Evolutionary conservation across 345 rosid genomes (phyloP).

Genomic region (Populus euphratica): DNA sequence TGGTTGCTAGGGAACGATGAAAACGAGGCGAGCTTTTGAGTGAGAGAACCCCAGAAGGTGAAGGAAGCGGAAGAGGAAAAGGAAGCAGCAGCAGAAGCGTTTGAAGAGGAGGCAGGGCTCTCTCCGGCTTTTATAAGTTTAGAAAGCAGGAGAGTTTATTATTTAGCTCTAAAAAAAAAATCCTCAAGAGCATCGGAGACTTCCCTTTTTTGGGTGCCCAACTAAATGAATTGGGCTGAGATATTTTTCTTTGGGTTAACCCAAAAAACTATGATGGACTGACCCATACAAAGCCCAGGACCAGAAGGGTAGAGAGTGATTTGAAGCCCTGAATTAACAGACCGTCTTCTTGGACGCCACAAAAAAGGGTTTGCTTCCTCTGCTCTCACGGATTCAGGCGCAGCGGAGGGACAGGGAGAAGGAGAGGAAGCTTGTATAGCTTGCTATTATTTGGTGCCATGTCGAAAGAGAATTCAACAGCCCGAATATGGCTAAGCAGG

Average conservation of each 20-base stretch:
- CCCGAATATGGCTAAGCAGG: conserved; percentile 70
- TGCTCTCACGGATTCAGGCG: background rate
- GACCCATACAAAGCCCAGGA: background rate
- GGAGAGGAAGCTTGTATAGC: background rate
- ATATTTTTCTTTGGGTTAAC: too few species aligned
- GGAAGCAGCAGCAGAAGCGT: background rate
- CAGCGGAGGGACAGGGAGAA: background rate
- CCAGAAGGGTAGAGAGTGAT: background rate
- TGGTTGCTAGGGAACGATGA: background rate
- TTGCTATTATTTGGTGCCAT: background rate
- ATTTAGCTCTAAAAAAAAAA: background rate
- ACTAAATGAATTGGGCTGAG: background rate
- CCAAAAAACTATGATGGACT: too few species aligned
- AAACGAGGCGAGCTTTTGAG: background rate
- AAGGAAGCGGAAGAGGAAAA: background rate
- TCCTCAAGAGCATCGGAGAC: background rate
- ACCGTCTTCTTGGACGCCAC: background rate
- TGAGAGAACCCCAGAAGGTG: background rate
- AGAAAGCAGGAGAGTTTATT: background rate
- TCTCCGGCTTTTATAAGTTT: background rate
- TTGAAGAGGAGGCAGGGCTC: background rate
- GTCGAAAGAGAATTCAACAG: background rate
- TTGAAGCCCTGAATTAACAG: background rate
- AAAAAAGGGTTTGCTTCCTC: background rate
- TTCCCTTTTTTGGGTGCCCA: background rate